Conservation (phyloP, 768 basidiomycete species). For the Saitozyma podzolica region DNA sequence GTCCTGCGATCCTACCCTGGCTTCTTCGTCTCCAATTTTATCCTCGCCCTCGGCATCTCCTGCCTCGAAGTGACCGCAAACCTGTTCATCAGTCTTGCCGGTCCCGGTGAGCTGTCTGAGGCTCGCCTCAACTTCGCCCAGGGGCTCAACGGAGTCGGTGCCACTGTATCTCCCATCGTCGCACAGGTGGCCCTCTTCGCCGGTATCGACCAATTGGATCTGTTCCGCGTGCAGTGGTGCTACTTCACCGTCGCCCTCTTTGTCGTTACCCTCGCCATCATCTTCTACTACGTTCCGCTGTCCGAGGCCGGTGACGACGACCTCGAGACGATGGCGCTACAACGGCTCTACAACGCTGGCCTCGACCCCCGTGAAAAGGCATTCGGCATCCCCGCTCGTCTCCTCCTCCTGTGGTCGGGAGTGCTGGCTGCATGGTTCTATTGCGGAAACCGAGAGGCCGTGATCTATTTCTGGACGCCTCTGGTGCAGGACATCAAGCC, state of each 20-base stretch:
- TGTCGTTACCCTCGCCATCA: slow-evolving; percentile 40
- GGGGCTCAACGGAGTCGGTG: slow-evolving; percentile 45
- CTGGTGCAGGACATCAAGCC: slow-evolving; percentile 22
- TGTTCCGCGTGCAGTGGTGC: slow-evolving; percentile 49
- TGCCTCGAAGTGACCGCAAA: slow-evolving; percentile 48
- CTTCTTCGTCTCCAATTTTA: no score
- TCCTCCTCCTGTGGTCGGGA: slow-evolving; percentile 20
- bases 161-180: slow-evolving; percentile 37
- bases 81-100: slow-evolving; percentile 47
- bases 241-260: slow-evolving; percentile 47
- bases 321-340: slow-evolving; percentile 28
- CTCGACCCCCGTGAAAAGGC: slow-evolving; percentile 19
- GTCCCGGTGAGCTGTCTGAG: slow-evolving; percentile 43
- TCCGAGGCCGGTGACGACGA: slow-evolving; percentile 42
- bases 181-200: slow-evolving; percentile 37
- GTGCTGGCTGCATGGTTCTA: slow-evolving; percentile 38
- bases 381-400: slow-evolving; percentile 17
- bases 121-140: slow-evolving; percentile 47
- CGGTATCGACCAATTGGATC: slow-evolving; percentile 13
- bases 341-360: slow-evolving; percentile 30
- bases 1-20: no score
- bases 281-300: slow-evolving; percentile 48
- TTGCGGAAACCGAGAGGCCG: slow-evolving; percentile 40
- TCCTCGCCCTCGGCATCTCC: slow-evolving; percentile 41
- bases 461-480: slow-evolving; percentile 31